Conservation (phyloP, 768 basidiomycete species). For the Hortiboletus flavorubellus region DNA sequence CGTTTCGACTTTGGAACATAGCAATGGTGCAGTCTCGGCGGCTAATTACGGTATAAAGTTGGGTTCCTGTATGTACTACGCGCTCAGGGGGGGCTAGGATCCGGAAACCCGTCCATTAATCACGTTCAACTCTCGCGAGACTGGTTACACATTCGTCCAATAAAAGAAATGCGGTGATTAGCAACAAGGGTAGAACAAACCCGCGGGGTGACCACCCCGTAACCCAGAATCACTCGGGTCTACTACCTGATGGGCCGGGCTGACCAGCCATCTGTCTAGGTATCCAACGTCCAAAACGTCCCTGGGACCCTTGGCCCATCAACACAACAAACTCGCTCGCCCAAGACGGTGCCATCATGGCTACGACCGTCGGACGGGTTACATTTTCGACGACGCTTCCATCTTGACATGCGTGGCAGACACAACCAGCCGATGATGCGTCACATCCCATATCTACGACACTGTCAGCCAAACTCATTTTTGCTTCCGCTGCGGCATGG, state of each 20-base stretch:
- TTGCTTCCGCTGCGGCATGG: too few relatives aligned
- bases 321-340: background rate
- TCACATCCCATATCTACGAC: conserved; percentile 41
- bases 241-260: background rate
- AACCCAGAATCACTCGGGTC: too few relatives aligned
- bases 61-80: background rate
- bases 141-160: background rate
- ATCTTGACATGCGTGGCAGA: conserved; percentile 42
- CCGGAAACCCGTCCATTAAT: background rate
- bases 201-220: background rate
- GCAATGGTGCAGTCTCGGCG: too few relatives aligned
- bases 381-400: conserved; percentile 22
- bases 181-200: background rate
- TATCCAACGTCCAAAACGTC: background rate
- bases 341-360: too few relatives aligned
- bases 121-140: background rate
- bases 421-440: conserved; percentile 38
- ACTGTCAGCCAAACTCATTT: background rate
- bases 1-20: too few relatives aligned
- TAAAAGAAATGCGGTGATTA: too few relatives aligned
- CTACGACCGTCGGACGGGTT: background rate
- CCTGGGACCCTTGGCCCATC: background rate
- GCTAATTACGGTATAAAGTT: too few relatives aligned
- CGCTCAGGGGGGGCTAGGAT: background rate
- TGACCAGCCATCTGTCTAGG: background rate